Evolutionary conservation across 257 asterid species (phyloP), one percentile per base, ranked within the genome.

Genomic region (Forsythia viridissima): DNA sequence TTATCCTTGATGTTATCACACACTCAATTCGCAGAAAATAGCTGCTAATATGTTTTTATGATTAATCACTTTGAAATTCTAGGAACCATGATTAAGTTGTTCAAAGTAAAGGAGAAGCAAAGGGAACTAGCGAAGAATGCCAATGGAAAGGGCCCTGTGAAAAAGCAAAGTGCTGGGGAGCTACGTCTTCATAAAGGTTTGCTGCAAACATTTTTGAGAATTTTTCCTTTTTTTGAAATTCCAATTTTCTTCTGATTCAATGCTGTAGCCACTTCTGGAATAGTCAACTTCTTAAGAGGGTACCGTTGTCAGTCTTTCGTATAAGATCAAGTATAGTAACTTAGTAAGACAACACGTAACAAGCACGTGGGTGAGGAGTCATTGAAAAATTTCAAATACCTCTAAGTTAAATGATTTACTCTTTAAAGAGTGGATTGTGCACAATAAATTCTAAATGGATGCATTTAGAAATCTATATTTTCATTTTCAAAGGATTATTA

Each of bases 51-150:
- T 55, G 65, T 55, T 55, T 15, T n/a, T 55, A 16, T 55, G 42
- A 46, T 1, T n/a, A 13, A 20, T 2, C 41, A 63, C n/a, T 46
- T 72, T 44, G 24, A 38, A 42, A 24, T 42, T 74, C 63, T 57
- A 85, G 89, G 86, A 75, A 74, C 57, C 44, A 10, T 85, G 89
- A 83, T 85, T 57, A 85, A 59, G 10, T 76, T 82, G 73, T 85
- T 85, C 72, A 80, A 85, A 85, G 80, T 82, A 18, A 85, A 81
- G 70, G 82, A 82, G 81, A 79, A 85, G 75, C 88, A 79, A 46
- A 81, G 55, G 63, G 84, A 84, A 55, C 73, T 59, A 7, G 74
- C 51, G 71, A 84, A 73, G 78, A 82, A 75, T 57, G 70, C 77
- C 72, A 72, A 36, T 61, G 80, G 66, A 16, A 68, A 46, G 71